phyloP scores from a whole-genome alignment of 176 grass and related monocot species.

The Oryza punctata region DNA sequence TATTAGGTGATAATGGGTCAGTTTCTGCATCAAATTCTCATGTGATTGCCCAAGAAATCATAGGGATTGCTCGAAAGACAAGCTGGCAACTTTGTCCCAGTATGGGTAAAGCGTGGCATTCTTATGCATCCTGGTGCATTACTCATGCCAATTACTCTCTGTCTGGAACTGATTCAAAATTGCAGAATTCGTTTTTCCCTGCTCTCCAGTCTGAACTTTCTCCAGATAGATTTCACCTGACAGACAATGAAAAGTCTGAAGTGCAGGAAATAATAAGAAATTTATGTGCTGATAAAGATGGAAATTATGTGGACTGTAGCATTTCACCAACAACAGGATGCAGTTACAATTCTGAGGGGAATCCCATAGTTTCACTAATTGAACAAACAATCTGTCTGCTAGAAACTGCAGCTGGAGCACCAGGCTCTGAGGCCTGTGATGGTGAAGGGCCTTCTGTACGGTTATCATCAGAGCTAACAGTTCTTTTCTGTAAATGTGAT shows the following conservation, averaged over 20 bases:
- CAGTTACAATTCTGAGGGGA: conserved; percentile 38
- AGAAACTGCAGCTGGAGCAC: conserved; percentile 66
- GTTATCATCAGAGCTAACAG: conserved; percentile 69
- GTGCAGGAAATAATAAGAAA: conserved; percentile 63
- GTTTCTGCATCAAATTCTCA: conserved; percentile 45
- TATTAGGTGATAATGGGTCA: conserved; percentile 35
- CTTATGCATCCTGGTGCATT: conserved; percentile 98
- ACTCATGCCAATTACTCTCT: conserved; percentile 61
- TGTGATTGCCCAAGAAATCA: conserved; percentile 74
- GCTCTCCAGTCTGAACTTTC: conserved; percentile 79
- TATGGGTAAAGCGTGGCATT: conserved; percentile 87
- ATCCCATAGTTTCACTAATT: conserved; percentile 53
- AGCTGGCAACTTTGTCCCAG: conserved; percentile 77
- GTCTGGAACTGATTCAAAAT: conserved; percentile 50
- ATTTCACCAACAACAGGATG: conserved; percentile 31
- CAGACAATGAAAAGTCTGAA: conserved; percentile 67
- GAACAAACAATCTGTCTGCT: conserved; percentile 60
- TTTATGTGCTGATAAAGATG: conserved; percentile 55
- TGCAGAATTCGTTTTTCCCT: conserved; percentile 57
- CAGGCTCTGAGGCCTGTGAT: conserved; percentile 72
- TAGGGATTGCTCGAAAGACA: conserved; percentile 67
- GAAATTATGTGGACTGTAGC: conserved; percentile 21
- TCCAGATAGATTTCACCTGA: conserved; percentile 62
- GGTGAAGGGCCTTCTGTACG: conserved; percentile 58
- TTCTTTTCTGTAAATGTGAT: conserved; percentile 61